Evolutionary conservation across 129 eudicot genomes (phyloP), one percentile per base, ranked within the genome.

Genomic region (Flaveria bidentis): DNA sequence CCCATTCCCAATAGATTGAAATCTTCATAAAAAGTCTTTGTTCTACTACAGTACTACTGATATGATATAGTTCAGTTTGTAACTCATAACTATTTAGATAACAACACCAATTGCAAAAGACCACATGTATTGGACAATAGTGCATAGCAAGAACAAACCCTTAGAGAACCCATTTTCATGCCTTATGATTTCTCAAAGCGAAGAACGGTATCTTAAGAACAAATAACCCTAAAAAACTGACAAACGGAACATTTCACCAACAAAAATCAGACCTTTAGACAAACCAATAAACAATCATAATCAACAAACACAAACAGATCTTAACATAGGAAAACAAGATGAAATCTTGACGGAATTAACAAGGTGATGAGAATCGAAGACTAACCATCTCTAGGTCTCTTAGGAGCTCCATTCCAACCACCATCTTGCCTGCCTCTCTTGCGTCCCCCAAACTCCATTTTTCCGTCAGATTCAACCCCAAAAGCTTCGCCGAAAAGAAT

Each of bases 371-470:
- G 58, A 61, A 69, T 1, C 68, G 41, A 16, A 69, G 0, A 72
- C 89, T 73, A 53, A 89, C 96, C 96, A 70, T 89, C 88, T 60
- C 81, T 83, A 15, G 88, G 80, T 79, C 82, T 78, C 76, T 89
- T 89, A 8, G 79, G 71, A 14, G 82, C 87, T 20, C 96, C 91
- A 30, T 85, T 85, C 63, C 82, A 86, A 67, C 51, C 78, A n/a
- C 79, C 87, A 41, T 81, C 91, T 52, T 69, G 78, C 52, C 91
- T 76, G 20, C 89, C 88, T 73, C 91, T 81, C 67, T 89, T 89
- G 6, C 89, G 86, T 20, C 91, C 91, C 2, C 83, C 78, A 36
- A 81, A 83, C 41, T 85, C 91, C 96, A 89, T 89, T 62, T 67
- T 75, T 49, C 57, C 65, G 12, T n/a, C 81, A 58, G 85, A 76